A percentile compares a stretch with the other conserved stretches of the same genome.
phyloP scores from a whole-genome alignment of 192 early-diverging fungal species.

The Gonapodya sp. region DNA sequence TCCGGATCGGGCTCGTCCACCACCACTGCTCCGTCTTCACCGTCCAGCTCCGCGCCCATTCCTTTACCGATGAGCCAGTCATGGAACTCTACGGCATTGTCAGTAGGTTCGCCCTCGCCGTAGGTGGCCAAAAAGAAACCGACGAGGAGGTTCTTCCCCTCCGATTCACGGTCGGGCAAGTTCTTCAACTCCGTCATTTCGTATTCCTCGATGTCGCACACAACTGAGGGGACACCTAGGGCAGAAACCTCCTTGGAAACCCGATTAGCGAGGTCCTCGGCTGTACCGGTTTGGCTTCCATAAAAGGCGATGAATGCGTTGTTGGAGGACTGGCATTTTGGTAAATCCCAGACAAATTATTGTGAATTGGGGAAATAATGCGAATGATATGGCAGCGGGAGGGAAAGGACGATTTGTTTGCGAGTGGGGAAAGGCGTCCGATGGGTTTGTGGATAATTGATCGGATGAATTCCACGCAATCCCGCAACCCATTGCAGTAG shows the following conservation, averaged over 20 bases:
- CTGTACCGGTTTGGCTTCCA: slow-evolving; percentile 98
- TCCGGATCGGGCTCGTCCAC: slow-evolving; percentile 51
- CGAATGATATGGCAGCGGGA: slow-evolving; percentile 17
- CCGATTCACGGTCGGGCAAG: slow-evolving; percentile 40
- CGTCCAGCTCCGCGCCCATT: neutral
- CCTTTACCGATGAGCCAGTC: slow-evolving; percentile 57
- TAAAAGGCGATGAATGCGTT: slow-evolving; percentile 82
- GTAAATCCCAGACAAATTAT: neutral
- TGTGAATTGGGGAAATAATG: slow-evolving; percentile 3
- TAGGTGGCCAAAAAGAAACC: slow-evolving; percentile 96
- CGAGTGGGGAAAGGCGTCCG: neutral
- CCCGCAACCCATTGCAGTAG: neutral
- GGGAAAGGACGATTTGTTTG: slow-evolving; percentile 33
- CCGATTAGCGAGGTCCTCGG: slow-evolving; percentile 92
- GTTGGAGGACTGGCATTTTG: slow-evolving; percentile 26
- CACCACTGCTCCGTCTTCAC: slow-evolving; percentile 42
- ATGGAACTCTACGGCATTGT: slow-evolving; percentile 93
- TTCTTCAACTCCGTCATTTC: slow-evolving; percentile 75
- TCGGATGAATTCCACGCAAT: neutral
- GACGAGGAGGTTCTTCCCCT: slow-evolving; percentile 41
- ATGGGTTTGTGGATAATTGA: neutral
- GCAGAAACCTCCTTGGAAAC: slow-evolving; percentile 73
- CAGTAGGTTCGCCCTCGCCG: slow-evolving; percentile 96
- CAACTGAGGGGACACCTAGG: slow-evolving; percentile 63
- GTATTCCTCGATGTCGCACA: slow-evolving; percentile 83